These are phyloP conservation scores for Borealophlyctis nickersoniae DNA, from an alignment of 192 early-diverging fungal genomes.

Conservation along the genomic window DNA sequence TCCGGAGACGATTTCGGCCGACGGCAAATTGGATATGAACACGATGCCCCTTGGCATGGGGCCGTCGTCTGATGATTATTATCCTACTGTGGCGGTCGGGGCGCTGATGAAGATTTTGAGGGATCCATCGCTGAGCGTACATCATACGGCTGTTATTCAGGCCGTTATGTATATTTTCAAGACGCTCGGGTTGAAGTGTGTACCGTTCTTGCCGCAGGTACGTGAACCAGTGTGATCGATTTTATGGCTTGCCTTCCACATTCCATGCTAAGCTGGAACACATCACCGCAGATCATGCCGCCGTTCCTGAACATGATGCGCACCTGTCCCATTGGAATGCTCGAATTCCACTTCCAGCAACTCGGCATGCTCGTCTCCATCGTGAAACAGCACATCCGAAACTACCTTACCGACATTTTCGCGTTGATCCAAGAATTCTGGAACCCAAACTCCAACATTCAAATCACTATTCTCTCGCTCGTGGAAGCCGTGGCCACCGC, in stretches of 20 bases:
- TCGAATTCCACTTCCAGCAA: constrained; percentile 89
- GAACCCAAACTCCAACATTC: constrained; percentile 65
- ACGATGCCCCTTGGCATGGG: constrained; percentile 56
- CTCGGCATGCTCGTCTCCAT: constrained; percentile 77
- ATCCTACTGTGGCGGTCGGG: constrained; percentile 82
- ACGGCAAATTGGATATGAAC: constrained; percentile 21
- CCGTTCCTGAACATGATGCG: constrained; percentile 84
- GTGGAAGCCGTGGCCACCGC: constrained; percentile 83
- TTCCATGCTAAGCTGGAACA: background rate
- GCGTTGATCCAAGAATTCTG: constrained; percentile 75
- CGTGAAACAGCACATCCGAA: constrained; percentile 86
- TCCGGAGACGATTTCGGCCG: constrained; percentile 30
- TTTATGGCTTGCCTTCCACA: constrained; percentile 3
- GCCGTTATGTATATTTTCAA: constrained; percentile 94
- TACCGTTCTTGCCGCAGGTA: constrained; percentile 84
- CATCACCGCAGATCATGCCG: constrained; percentile 72
- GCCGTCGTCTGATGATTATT: constrained; percentile 86
- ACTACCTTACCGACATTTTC: constrained; percentile 78
- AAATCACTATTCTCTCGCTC: constrained; percentile 79
- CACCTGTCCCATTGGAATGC: constrained; percentile 69
- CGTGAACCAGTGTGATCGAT: background rate
- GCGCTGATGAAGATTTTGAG: constrained; percentile 84
- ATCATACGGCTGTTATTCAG: constrained; percentile 83
- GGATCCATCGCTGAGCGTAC: constrained; percentile 73
- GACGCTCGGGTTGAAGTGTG: constrained; percentile 79